Percentiles rank a stretch among this genome's conserved stretches.
These are phyloP conservation scores for Wickerhamiella kurtzmanii DNA, from an alignment of 805 yeast genomes.

Conservation along the genomic window DNA sequence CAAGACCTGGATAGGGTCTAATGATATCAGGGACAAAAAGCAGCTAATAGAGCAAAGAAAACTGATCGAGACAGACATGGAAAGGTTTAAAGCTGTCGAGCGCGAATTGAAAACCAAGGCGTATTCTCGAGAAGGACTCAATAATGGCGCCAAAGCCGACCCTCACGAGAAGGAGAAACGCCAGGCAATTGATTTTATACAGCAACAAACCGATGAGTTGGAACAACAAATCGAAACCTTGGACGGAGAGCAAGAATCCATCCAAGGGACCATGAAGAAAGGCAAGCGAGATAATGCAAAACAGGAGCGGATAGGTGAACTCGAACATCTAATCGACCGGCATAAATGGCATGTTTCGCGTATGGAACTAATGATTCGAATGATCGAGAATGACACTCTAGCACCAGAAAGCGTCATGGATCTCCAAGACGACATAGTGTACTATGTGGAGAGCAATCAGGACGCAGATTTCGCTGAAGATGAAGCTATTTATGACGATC, in stretches of 20 bases:
- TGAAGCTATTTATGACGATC: constrained; percentile 79
- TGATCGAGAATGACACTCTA: constrained; percentile 66
- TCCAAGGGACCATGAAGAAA: constrained; percentile 40
- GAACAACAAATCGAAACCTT: constrained; percentile 66
- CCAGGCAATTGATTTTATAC: constrained; percentile 57
- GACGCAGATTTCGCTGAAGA: constrained; percentile 90
- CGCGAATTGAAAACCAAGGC: constrained; percentile 89
- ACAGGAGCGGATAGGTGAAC: constrained; percentile 47
- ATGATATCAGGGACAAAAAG: constrained; percentile 82
- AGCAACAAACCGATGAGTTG: constrained; percentile 61
- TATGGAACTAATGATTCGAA: constrained; percentile 63
- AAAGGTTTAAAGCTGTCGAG: constrained; percentile 86
- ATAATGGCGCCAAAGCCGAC: constrained; percentile 39
- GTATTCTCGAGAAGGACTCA: constrained; percentile 81
- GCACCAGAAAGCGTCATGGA: constrained; percentile 65
- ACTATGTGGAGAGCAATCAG: constrained; percentile 86
- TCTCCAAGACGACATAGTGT: constrained; percentile 77
- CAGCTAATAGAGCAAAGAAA: constrained; percentile 62
- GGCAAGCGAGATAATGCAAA: constrained; percentile 46
- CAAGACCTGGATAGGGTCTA: constrained; percentile 85
- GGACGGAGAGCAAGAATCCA: constrained; percentile 54
- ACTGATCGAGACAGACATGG: constrained; percentile 63
- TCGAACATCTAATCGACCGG: constrained; percentile 51
- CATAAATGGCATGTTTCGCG: constrained; percentile 67
- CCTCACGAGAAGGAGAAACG: constrained; percentile 70